Evolutionary conservation across 768 basidiomycete genomes (phyloP), one percentile per base, ranked within the genome.

Genomic region (Leccinum arenicola): DNA sequence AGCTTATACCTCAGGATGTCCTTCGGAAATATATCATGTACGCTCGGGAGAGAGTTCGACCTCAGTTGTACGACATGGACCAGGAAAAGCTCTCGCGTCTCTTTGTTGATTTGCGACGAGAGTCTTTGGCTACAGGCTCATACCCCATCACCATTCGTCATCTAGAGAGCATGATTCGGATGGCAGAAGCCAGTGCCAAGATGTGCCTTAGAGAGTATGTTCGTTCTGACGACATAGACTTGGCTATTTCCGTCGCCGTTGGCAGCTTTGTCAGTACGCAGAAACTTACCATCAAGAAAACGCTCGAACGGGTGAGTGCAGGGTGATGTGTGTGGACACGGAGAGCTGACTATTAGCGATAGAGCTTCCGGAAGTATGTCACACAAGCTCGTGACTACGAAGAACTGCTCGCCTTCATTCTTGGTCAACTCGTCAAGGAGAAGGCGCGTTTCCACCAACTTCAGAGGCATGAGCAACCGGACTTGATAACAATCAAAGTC

Each of bases 21-120:
- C 84, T 99, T 25, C 87, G 92, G 54, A 99, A 98, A 72, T 99
- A 98, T 74, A 98, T 98, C 77, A 96, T 98, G 92, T 98, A 98
- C 68, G 94, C 95, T 0, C 86, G 93, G 60, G 97, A 98, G 68
- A 91, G 87, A 70, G 86, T 98, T 62, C 82, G 83, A 64, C 97
- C 97, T 2, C 96, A 98, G 75, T 80, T 99, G 54, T 92, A 92
- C 68, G 92, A 98, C 66, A 80, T 98, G 65, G 97, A 99, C 73
- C 91, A 94, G 69, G 94, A 98, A 70, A 98, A 98, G 76, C 83
- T 98, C 23, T 80, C 95, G 6, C 82, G 87, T n/a, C 83, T 99
- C 47, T 99, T 97, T 73, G 88, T 93, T 21, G 97, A 99, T 72
- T 82, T 99, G 31, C 88, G 97, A 36, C 89, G 95, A 62, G 97